Conservation (phyloP, 352 stramenopile species). For the Globisporangium rhizosaccharum region DNA sequence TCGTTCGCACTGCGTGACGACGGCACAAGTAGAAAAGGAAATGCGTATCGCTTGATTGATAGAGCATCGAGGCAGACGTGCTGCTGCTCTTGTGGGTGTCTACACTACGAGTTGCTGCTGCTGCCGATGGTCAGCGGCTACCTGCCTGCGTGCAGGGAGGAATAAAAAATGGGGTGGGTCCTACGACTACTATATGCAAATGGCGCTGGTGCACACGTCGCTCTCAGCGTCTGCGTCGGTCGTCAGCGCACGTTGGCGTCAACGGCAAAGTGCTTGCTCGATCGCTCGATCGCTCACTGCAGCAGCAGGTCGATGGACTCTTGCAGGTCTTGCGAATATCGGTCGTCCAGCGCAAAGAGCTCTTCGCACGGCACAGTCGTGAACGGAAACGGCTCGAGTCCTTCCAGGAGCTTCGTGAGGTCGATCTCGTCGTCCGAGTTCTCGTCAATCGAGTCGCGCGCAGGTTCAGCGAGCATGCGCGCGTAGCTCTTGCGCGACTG, state of each 20-base stretch:
- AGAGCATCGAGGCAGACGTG: too few species aligned
- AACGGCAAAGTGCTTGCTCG: neutral
- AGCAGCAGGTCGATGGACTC: slow-evolving; percentile 49
- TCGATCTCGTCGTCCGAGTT: slow-evolving; percentile 21
- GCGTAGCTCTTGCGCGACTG: slow-evolving; percentile 18
- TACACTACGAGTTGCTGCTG: too few species aligned
- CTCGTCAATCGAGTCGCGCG: neutral
- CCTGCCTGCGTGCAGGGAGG: too few species aligned
- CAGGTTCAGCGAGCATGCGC: slow-evolving; percentile 12
- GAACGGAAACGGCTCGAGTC: slow-evolving; percentile 51
- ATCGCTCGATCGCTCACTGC: neutral
- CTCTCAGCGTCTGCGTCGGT: neutral
- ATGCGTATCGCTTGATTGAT: too few species aligned
- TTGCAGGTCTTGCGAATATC: slow-evolving; percentile 50
- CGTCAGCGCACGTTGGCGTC: neutral
- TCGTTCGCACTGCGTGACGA: too few species aligned
- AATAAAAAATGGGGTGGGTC: too few species aligned
- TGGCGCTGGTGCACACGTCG: too few species aligned
- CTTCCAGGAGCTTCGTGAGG: slow-evolving; percentile 23
- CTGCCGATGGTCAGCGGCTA: too few species aligned
- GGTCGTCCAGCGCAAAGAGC: slow-evolving; percentile 33
- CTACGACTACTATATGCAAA: too few species aligned
- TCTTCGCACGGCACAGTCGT: slow-evolving; percentile 31
- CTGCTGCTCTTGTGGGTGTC: too few species aligned
- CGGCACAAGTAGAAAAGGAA: too few species aligned